A percentile compares a stretch with the other conserved stretches of the same genome.
Conservation (phyloP, 768 basidiomycete genomes). For the Mycena filopes region DNA sequence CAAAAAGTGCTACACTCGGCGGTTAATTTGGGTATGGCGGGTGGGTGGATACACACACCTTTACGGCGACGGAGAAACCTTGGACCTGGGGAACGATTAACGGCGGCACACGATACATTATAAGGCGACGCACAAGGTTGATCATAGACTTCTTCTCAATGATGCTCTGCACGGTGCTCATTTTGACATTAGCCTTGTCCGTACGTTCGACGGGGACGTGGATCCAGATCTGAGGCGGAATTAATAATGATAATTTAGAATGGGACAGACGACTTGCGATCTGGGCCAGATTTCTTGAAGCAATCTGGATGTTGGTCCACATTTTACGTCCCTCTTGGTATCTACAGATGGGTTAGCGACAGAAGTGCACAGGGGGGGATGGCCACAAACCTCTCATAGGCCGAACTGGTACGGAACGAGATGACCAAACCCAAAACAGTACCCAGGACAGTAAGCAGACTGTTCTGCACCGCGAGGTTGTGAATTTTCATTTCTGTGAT, state of each 20-base stretch:
- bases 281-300: slow-evolving; percentile 64
- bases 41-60: slow-evolving; percentile 50
- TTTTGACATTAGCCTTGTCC: slow-evolving; percentile 43
- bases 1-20: slow-evolving; percentile 58
- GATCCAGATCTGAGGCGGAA: slow-evolving; percentile 58
- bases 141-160: slow-evolving; percentile 84
- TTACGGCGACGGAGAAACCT: slow-evolving; percentile 74
- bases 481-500: slow-evolving; percentile 23
- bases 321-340: slow-evolving; percentile 78
- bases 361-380: background rate
- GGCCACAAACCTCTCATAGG: slow-evolving; percentile 66
- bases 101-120: background rate
- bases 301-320: slow-evolving; percentile 72
- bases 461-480: slow-evolving; percentile 22
- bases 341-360: slow-evolving; percentile 40
- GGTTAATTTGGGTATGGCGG: background rate
- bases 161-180: slow-evolving; percentile 53
- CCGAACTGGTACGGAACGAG: slow-evolving; percentile 77
- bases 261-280: slow-evolving; percentile 52
- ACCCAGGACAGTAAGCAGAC: slow-evolving; percentile 75
- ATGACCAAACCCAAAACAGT: slow-evolving; percentile 79
- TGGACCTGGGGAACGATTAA: slow-evolving; percentile 58
- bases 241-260: background rate
- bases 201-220: slow-evolving; percentile 60
- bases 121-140: slow-evolving; percentile 59